phyloP scores from a whole-genome alignment of 116 monocot genomes.

The Iris pallida region DNA sequence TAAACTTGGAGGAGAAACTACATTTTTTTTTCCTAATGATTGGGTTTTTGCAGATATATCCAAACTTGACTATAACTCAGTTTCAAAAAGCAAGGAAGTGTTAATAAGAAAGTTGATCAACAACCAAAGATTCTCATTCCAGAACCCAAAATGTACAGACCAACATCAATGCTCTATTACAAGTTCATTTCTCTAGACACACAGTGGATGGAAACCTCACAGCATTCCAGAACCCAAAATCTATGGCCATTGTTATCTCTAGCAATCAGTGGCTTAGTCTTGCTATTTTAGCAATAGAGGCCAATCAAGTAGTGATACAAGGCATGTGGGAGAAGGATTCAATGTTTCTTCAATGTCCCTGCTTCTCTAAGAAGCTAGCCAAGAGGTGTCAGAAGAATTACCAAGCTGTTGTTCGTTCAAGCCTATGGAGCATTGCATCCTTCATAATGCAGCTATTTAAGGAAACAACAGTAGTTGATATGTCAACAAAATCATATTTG shows the following conservation, averaged over 20 bases:
- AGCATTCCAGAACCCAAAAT: conserved; percentile 67
- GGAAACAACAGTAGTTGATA: too few relatives aligned
- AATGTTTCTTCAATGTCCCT: conserved; percentile 72
- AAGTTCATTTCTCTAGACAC: conserved; percentile 78
- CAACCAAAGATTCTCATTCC: conserved; percentile 87
- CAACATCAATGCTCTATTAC: conserved; percentile 84
- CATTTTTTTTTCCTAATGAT: too few relatives aligned
- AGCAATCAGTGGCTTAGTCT: conserved; percentile 80
- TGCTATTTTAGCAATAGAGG: conserved; percentile 68
- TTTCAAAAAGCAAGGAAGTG: too few relatives aligned
- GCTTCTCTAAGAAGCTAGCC: conserved; percentile 73
- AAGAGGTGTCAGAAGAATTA: conserved; percentile 72
- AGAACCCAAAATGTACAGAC: conserved; percentile 74
- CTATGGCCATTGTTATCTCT: conserved; percentile 88
- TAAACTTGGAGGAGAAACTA: too few relatives aligned
- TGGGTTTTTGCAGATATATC: too few relatives aligned
- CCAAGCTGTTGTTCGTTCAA: too few relatives aligned
- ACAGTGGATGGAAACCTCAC: conserved; percentile 68
- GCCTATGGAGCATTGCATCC: too few relatives aligned
- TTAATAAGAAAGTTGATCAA: conserved; percentile 67
- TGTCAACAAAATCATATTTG: too few relatives aligned
- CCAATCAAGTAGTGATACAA: conserved; percentile 89
- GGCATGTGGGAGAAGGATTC: conserved; percentile 88
- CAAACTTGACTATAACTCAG: too few relatives aligned
- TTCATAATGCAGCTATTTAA: too few relatives aligned